Percentiles rank a stretch among this genome's conserved stretches.
phyloP scores from a whole-genome alignment of 2,329 filamentous ascomycete genomes.

The Penicillium olsonii region DNA sequence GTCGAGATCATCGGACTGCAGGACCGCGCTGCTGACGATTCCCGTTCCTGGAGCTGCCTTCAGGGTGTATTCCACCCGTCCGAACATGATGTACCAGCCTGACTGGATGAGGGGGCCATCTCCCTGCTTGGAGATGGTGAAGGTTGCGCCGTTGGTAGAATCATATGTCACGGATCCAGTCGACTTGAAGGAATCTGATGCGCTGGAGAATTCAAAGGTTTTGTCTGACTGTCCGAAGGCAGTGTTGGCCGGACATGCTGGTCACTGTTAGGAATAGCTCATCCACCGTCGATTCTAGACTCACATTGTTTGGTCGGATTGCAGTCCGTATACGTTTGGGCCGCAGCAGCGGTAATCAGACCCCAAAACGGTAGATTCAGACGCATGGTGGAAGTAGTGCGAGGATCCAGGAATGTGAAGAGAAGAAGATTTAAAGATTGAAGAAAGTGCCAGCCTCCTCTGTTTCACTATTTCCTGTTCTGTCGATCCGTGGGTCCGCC shows the following conservation, averaged over 20 bases:
- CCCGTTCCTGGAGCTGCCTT: constrained; percentile 85
- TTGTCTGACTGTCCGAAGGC: constrained; percentile 77
- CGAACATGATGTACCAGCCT: constrained; percentile 99
- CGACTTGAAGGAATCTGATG: constrained; percentile 75
- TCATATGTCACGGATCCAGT: constrained; percentile 71
- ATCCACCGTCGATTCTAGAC: constrained; percentile 12
- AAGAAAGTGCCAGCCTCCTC: constrained; percentile 26
- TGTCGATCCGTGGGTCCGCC: constrained; percentile 19
- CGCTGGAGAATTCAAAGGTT: constrained; percentile 76
- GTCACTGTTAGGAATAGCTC: constrained; percentile 12
- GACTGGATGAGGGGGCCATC: constrained; percentile 85
- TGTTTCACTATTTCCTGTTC: constrained; percentile 16
- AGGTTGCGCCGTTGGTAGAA: constrained; percentile 70
- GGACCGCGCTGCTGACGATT: constrained; percentile 88
- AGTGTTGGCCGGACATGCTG: constrained; percentile 71
- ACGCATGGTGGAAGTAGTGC: constrained; percentile 32
- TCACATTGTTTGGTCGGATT: constrained; percentile 44
- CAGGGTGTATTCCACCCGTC: constrained; percentile 80
- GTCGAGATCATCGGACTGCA: constrained; percentile 88
- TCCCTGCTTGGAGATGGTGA: constrained; percentile 75
- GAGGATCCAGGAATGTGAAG: constrained; percentile 2
- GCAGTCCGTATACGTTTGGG: constrained; percentile 49
- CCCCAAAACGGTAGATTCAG: constrained; percentile 28
- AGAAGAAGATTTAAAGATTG: constrained; percentile 6
- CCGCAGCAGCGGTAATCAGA: constrained; percentile 33